Evolutionary conservation across 129 eudicot genomes (phyloP).

Genomic region (Escallonia rubra): DNA sequence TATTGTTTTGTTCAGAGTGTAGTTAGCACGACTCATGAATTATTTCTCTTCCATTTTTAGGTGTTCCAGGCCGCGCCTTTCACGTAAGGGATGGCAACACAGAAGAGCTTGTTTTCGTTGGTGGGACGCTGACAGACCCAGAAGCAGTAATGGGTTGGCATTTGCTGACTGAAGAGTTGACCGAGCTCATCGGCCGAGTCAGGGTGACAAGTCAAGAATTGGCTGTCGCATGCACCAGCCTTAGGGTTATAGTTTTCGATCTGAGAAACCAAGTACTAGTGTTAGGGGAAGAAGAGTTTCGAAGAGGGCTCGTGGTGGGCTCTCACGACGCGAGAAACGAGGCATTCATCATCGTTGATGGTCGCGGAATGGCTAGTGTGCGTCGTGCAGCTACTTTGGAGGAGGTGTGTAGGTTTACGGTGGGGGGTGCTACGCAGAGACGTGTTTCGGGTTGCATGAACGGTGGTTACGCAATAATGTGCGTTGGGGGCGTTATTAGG

Average conservation of each 20-base stretch:
- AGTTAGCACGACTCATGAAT: no score
- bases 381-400: conserved; percentile 36
- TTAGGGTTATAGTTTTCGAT: conserved; percentile 48
- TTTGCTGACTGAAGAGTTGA: conserved; percentile 42
- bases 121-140: conserved; percentile 72
- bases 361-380: conserved; percentile 52
- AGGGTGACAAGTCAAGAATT: conserved; percentile 44
- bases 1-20: no score
- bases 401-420: conserved; percentile 52
- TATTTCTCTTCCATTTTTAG: conserved; percentile 13
- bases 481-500: conserved; percentile 44
- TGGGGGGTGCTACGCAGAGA: conserved; percentile 33
- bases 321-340: conserved; percentile 43
- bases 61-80: conserved; percentile 81
- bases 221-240: conserved; percentile 69
- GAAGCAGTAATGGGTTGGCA: conserved; percentile 94
- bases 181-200: conserved; percentile 62
- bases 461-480: conserved; percentile 42
- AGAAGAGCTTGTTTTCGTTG: conserved; percentile 65
- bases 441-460: conserved; percentile 55
- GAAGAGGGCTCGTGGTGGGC: conserved; percentile 43
- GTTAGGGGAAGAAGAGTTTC: conserved; percentile 47
- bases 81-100: conserved; percentile 66
- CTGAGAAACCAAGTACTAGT: conserved; percentile 44
- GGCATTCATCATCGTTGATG: conserved; percentile 40